These are phyloP conservation scores for Eucalyptus sp. DNA, from an alignment of 345 rosid genomes.

Conservation along the genomic window DNA sequence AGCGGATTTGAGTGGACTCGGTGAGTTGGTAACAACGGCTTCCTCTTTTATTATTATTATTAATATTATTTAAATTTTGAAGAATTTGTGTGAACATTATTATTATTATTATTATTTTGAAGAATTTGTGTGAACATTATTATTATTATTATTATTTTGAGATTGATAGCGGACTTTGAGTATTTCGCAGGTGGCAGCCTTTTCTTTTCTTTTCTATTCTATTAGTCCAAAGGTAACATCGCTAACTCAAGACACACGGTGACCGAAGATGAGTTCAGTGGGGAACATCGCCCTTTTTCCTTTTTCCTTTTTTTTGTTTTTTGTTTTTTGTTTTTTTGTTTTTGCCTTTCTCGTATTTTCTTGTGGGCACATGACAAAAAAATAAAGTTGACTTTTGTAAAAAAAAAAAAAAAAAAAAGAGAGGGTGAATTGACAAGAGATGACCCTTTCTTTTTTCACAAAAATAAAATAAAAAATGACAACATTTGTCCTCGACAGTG, in stretches of 20 bases:
- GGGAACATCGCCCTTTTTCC: too few relatives aligned
- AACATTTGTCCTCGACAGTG: neutral
- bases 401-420: neutral
- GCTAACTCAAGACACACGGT: neutral
- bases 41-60: neutral
- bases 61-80: neutral
- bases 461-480: neutral
- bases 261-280: neutral
- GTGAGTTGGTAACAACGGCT: neutral
- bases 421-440: neutral
- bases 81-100: neutral
- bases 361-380: neutral
- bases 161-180: neutral
- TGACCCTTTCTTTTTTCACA: accelerated
- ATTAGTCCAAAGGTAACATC: neutral
- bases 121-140: too few relatives aligned
- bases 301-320: neutral
- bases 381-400: neutral
- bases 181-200: neutral
- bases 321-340: too few relatives aligned
- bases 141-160: too few relatives aligned
- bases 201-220: neutral
- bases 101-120: too few relatives aligned
- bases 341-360: neutral
- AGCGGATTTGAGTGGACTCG: neutral